phyloP scores from a whole-genome alignment of 345 rosid species.

The Arabidopsis suecica region DNA sequence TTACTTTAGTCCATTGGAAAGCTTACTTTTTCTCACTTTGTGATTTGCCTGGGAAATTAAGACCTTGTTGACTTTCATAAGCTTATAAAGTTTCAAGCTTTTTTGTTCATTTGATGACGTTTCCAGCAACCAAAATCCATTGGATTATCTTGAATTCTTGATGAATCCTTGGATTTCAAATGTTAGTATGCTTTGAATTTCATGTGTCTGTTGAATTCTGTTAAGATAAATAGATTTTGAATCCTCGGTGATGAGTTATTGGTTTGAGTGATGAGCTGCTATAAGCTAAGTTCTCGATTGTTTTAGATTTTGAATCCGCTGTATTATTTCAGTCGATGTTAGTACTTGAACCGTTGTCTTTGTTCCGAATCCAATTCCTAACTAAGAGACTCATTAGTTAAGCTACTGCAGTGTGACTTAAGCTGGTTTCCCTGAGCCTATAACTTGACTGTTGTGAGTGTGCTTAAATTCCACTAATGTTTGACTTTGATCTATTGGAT shows the following conservation, averaged over 20 bases:
- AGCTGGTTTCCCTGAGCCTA: background rate
- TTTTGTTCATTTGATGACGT: conserved; percentile 25
- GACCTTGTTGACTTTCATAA: conserved; percentile 41
- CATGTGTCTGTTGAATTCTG: conserved; percentile 3
- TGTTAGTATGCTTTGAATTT: conserved; percentile 4
- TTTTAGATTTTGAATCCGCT: conserved; percentile 3
- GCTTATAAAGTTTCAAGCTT: conserved; percentile 21
- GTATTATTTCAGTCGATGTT: conserved; percentile 19
- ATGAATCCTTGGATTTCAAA: conserved; percentile 4
- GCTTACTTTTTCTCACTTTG: conserved; percentile 27
- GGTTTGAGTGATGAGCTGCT: conserved; percentile 18
- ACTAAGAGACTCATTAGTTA: conserved; percentile 19
- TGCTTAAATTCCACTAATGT: background rate
- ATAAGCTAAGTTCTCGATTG: conserved; percentile 18
- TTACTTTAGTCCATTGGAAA: conserved; percentile 34
- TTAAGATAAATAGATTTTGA: background rate
- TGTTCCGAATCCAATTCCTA: background rate
- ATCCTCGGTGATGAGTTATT: conserved; percentile 2
- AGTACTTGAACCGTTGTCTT: conserved; percentile 10
- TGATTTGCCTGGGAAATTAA: conserved; percentile 24
- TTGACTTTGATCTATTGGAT: conserved; percentile 23
- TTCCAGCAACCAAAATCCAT: conserved; percentile 10
- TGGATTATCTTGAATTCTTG: background rate
- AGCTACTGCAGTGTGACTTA: conserved; percentile 12
- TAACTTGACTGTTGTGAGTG: conserved; percentile 13